These are phyloP conservation scores for Chlorella sorokiniana DNA, from an alignment of 139 green algal species.

Conservation along the genomic window DNA sequence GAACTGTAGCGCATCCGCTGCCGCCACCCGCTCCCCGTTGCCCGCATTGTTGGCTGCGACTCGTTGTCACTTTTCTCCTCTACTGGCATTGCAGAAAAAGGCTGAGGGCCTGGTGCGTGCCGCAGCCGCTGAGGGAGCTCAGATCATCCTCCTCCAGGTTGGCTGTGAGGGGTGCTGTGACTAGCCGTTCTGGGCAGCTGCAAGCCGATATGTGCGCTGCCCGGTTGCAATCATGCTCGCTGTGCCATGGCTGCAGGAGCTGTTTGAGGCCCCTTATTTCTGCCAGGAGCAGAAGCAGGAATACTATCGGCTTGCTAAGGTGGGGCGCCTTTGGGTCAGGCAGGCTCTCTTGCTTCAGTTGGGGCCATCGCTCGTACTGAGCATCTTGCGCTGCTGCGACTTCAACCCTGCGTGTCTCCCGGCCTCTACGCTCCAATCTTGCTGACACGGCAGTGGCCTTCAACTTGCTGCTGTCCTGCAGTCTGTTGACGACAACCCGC, in stretches of 20 bases:
- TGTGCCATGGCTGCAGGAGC: too few relatives aligned
- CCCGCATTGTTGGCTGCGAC: background rate
- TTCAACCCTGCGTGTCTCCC: too few relatives aligned
- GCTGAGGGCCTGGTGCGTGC: slow-evolving; percentile 58
- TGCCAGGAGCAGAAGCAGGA: slow-evolving; percentile 51
- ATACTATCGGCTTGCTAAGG: slow-evolving; percentile 21
- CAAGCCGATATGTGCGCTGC: too few relatives aligned
- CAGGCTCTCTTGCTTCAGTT: background rate
- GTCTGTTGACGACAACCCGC: slow-evolving; percentile 51
- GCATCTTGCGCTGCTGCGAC: too few relatives aligned
- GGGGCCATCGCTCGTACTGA: background rate
- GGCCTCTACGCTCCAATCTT: too few relatives aligned
- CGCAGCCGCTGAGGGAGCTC: slow-evolving; percentile 60
- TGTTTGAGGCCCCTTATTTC: slow-evolving; percentile 73
- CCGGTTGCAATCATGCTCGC: too few relatives aligned
- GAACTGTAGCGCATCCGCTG: too few relatives aligned
- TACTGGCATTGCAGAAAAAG: slow-evolving; percentile 45
- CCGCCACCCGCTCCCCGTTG: background rate
- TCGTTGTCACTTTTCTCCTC: too few relatives aligned
- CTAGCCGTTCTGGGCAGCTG: too few relatives aligned
- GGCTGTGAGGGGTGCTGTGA: too few relatives aligned
- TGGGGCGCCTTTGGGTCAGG: background rate
- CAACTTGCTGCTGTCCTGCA: slow-evolving; percentile 43
- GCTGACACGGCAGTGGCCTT: too few relatives aligned
- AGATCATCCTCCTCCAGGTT: slow-evolving; percentile 77